These are phyloP conservation scores for Ophiocytium majus DNA, from an alignment of 352 stramenopile species.

Conservation along the genomic window DNA sequence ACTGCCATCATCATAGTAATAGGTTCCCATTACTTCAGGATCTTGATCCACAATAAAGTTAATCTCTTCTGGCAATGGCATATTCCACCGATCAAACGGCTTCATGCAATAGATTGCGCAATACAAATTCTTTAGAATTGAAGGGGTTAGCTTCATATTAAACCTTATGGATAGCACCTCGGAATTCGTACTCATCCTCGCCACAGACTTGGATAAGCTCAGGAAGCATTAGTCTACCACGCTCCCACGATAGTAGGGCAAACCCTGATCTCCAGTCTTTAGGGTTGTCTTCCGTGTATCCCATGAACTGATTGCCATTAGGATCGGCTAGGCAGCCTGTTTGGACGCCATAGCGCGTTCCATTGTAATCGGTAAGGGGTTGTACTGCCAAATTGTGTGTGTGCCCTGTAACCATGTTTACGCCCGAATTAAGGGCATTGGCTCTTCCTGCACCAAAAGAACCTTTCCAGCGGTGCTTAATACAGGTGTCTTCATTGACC, in stretches of 20 bases:
- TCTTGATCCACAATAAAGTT: too few species aligned
- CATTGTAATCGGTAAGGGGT: neutral
- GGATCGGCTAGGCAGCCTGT: neutral
- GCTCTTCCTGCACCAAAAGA: neutral
- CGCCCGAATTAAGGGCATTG: neutral
- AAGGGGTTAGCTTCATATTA: too few species aligned
- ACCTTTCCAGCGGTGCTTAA: neutral
- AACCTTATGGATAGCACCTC: too few species aligned
- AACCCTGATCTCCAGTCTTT: slow-evolving; percentile 5
- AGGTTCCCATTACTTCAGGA: too few species aligned
- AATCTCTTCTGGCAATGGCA: too few species aligned
- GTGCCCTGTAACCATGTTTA: neutral
- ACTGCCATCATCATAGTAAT: too few species aligned
- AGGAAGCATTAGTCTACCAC: neutral
- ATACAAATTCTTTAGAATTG: too few species aligned
- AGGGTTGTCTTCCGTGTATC: neutral
- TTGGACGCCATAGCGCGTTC: neutral
- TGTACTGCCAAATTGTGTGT: neutral
- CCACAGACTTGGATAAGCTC: neutral
- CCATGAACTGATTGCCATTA: neutral
- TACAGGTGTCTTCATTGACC: neutral
- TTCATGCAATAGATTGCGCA: too few species aligned
- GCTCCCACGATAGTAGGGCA: neutral
- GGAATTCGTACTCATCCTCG: too few species aligned
- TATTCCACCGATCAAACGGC: too few species aligned